Conservation (phyloP, 352 stramenopile genomes). For the Phytophthora uliginosa region DNA sequence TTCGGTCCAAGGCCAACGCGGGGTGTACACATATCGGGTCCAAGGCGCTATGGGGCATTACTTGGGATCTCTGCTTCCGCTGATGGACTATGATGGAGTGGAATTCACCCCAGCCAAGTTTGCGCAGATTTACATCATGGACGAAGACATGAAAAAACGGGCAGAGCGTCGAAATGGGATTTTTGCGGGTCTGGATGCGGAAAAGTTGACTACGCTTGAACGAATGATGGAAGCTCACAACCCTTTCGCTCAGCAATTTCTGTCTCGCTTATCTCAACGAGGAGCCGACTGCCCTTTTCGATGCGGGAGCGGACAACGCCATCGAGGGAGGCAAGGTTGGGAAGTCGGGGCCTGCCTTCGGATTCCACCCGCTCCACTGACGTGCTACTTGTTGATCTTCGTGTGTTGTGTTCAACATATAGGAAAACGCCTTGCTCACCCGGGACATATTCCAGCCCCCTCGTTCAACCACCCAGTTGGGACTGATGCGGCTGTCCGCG, state of each 20-base stretch:
- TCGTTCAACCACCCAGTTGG: too few species aligned
- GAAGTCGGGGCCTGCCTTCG: too few species aligned
- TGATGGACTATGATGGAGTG: background rate
- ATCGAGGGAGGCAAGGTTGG: too few species aligned
- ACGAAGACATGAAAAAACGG: conserved; percentile 1
- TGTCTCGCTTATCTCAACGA: conserved; percentile 3
- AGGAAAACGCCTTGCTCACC: too few species aligned
- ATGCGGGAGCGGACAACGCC: too few species aligned
- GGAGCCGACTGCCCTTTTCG: background rate
- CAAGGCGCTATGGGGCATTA: conserved; percentile 14
- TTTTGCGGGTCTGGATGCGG: background rate
- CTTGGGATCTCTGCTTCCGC: conserved; percentile 9
- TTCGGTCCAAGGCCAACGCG: conserved; percentile 3
- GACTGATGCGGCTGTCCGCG: too few species aligned
- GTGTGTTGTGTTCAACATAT: too few species aligned
- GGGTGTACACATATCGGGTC: conserved; percentile 14
- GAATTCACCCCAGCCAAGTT: conserved; percentile 8
- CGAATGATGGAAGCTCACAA: conserved; percentile 6
- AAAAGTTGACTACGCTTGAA: conserved; percentile 1
- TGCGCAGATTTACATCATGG: conserved; percentile 17
- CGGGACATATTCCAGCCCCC: too few species aligned
- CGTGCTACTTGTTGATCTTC: too few species aligned
- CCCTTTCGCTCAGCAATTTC: conserved; percentile 15
- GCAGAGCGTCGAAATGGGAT: background rate
- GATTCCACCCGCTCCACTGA: too few species aligned